Base-by-base conservation (phyloP, 352 stramenopile genomes). In the Globisporangium irregulare region DNA sequence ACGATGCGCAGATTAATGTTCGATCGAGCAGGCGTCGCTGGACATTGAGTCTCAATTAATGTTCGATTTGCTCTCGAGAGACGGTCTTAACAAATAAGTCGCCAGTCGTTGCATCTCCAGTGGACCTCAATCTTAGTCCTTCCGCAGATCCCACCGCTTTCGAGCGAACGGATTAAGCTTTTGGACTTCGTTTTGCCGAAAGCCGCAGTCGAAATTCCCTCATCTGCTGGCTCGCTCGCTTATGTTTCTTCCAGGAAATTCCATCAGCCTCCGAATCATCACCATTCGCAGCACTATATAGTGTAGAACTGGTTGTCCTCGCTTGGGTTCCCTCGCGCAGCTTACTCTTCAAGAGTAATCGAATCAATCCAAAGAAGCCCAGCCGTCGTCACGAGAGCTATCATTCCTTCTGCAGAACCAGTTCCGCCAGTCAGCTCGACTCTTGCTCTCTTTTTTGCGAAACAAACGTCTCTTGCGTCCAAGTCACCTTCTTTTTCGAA, bases 221-320 rank as follows among this genome's bases (percentile, higher is more conserved):
- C 55, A 20, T 34, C 18, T n/a, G 41, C 38, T 22, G 41, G 15
- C 43, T 51, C 18, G 41, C 15, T 50, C 4, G 41, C 41, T 22
- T 22, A 18, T 51, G 29, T 22, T 61, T 48, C 56, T 61, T 61
- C 32, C 56, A 61, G 32, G 29, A 61, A 29, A 61, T 29, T 15
- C 18, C 29, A 46, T 48, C 25, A 10, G 8, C 56, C 12, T 15
- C 18, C 4, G n/a, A 6, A 15, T 61, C 32, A 61, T 10, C 20
- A 38, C 29, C 29, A 32, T 32, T 32, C 29, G 5, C 29, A 5
- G 29, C 29, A 7, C 29, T 32, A 32, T 32, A 32, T 32, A 32
- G 29, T 7, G 29, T 32, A 32, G 29, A 32, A 7, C 29, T 32
- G 27, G 2, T 32, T 32, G 29, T 32, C 29, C 29, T 32, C 29